Evolutionary conservation across 78 protist genomes (phyloP).

Genomic region (Polysphondylium violaceum): DNA sequence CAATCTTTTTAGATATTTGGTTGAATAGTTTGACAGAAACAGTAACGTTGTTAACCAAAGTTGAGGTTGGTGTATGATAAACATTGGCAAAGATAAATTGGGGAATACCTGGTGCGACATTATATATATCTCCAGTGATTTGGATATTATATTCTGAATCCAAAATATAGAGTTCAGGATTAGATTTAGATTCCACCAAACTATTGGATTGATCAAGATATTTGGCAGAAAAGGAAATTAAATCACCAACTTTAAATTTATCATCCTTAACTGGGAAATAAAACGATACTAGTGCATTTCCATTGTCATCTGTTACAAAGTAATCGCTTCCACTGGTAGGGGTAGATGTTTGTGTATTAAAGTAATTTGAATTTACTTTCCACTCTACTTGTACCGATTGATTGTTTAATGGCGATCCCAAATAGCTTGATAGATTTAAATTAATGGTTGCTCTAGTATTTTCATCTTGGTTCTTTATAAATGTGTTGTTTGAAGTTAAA

Average conservation of each 20-base stretch:
- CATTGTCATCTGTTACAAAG: slow-evolving; percentile 2
- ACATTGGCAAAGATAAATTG: slow-evolving; percentile 18
- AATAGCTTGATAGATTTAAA: slow-evolving; percentile 20
- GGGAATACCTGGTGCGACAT: slow-evolving; percentile 2
- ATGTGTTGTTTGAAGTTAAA: background rate
- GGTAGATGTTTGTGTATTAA: background rate
- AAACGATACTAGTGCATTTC: background rate
- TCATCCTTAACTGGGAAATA: background rate
- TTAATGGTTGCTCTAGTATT: background rate
- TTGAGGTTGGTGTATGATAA: background rate
- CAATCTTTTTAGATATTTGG: background rate
- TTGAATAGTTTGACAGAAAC: background rate
- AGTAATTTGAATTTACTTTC: background rate
- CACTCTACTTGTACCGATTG: slow-evolving; percentile 18
- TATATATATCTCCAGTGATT: background rate
- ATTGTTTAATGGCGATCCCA: slow-evolving; percentile 6
- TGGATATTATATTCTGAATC: background rate
- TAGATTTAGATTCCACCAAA: too few species aligned
- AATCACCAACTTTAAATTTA: slow-evolving; percentile 14
- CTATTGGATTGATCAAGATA: slow-evolving; percentile 37
- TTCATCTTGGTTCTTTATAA: background rate
- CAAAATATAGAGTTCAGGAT: background rate
- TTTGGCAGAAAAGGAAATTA: background rate
- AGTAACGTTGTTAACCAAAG: background rate
- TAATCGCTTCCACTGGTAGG: background rate